phyloP scores from a whole-genome alignment of 2,329 filamentous ascomycete species.

The Pyrenochaeta sp. region DNA sequence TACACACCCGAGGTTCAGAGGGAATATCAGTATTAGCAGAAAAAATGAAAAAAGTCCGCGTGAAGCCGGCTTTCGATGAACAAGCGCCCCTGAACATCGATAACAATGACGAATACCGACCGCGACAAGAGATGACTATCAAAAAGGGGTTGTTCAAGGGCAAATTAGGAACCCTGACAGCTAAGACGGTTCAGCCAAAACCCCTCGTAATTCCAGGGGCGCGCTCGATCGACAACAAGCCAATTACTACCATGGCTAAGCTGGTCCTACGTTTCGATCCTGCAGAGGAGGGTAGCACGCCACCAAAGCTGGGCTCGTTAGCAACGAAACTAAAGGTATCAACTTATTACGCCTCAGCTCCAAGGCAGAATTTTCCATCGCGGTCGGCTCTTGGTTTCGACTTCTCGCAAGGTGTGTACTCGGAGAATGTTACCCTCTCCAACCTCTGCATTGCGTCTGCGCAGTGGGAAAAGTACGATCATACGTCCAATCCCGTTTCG shows the following conservation, averaged over 20 bases:
- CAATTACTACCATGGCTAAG: constrained; percentile 63
- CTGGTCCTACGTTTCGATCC: constrained; percentile 70
- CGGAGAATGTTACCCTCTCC: constrained; percentile 62
- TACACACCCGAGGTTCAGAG: constrained; percentile 51
- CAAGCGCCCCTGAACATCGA: constrained; percentile 66
- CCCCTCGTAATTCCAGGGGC: constrained; percentile 60
- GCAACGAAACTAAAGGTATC: constrained; percentile 64
- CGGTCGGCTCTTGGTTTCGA: constrained; percentile 54
- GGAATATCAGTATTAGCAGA: constrained; percentile 57
- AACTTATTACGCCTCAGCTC: constrained; percentile 64
- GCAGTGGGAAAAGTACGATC: constrained; percentile 62
- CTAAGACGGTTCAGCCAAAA: constrained; percentile 66
- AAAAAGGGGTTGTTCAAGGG: constrained; percentile 68
- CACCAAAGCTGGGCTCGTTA: constrained; percentile 63
- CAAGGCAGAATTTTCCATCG: constrained; percentile 60
- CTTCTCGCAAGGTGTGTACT: constrained; percentile 61
- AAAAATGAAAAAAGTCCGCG: constrained; percentile 63
- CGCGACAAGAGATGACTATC: constrained; percentile 67
- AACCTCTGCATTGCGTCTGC: constrained; percentile 65
- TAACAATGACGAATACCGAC: constrained; percentile 59
- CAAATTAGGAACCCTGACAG: constrained; percentile 65
- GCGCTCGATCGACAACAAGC: constrained; percentile 47
- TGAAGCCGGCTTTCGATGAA: constrained; percentile 67
- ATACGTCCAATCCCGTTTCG: constrained; percentile 41
- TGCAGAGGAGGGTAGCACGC: constrained; percentile 55